phyloP scores from a whole-genome alignment of 1,139 yeast species.

The Entelexis sorbosivorans region DNA sequence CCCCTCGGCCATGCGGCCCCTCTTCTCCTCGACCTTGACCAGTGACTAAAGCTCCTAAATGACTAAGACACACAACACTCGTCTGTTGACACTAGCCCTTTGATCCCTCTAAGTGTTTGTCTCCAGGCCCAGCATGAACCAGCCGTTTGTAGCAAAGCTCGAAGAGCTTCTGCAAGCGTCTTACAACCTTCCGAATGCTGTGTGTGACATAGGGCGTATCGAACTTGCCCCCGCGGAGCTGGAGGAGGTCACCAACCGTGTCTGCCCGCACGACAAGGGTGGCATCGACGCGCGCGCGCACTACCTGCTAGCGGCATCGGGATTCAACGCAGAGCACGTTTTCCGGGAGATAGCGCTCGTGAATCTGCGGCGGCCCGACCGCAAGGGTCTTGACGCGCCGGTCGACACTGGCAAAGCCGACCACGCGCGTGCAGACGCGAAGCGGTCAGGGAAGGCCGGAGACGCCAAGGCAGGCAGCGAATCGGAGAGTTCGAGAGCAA shows the following conservation, averaged over 20 bases:
- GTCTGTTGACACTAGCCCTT: not conserved
- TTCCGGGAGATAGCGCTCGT: slow-evolving; percentile 44
- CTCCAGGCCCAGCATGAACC: slow-evolving; percentile 15
- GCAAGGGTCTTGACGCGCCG: not conserved
- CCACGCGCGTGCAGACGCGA: not conserved
- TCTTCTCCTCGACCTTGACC: too few relatives aligned
- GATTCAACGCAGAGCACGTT: slow-evolving; percentile 78
- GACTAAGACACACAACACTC: not conserved
- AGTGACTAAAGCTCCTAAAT: too few relatives aligned
- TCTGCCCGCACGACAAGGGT: slow-evolving; percentile 12
- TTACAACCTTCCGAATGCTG: slow-evolving; percentile 52
- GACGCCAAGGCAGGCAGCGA: not conserved
- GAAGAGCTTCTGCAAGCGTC: slow-evolving; percentile 65
- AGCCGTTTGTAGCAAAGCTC: slow-evolving; percentile 33
- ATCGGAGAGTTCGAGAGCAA: not conserved
- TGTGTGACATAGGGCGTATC: slow-evolving; percentile 57
- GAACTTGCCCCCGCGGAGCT: slow-evolving; percentile 70
- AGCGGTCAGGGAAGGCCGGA: not conserved
- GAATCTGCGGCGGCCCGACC: slow-evolving; percentile 19
- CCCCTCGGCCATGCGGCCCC: too few relatives aligned
- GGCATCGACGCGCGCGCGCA: slow-evolving; percentile 61
- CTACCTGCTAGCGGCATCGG: slow-evolving; percentile 62
- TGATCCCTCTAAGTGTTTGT: not conserved
- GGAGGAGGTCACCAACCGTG: slow-evolving; percentile 43
- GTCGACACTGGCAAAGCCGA: not conserved